Evolutionary conservation across 306 rosid species (phyloP).

Genomic region (Ziziphus jujuba): DNA sequence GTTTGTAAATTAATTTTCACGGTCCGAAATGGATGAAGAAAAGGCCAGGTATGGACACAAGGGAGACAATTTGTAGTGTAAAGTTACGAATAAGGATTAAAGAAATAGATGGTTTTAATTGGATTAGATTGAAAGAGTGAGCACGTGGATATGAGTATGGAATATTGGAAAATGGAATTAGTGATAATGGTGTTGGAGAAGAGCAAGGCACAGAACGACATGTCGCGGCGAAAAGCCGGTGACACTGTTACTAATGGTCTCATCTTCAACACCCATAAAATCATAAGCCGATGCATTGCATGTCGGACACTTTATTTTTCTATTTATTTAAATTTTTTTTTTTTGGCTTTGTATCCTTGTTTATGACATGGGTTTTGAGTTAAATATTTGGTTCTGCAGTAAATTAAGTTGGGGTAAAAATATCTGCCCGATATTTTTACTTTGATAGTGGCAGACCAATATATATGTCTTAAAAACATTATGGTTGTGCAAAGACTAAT

Average conservation of each 20-base stretch:
- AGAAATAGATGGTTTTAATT: not conserved
- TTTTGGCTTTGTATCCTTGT: not conserved
- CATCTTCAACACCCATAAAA: slow-evolving; percentile 26
- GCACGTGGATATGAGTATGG: slow-evolving; percentile 1
- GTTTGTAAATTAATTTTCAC: too few relatives aligned
- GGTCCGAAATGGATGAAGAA: too few relatives aligned
- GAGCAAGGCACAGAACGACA: slow-evolving; percentile 34
- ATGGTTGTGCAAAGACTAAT: too few relatives aligned
- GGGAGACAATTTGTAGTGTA: too few relatives aligned
- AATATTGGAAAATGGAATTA: not conserved
- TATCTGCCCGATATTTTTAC: not conserved
- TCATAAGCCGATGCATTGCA: slow-evolving; percentile 30
- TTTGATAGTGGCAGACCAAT: slow-evolving; percentile 12
- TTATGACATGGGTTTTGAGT: not conserved
- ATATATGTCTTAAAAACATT: not conserved
- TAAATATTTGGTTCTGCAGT: not conserved
- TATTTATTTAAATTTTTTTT: not conserved
- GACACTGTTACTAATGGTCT: slow-evolving; percentile 33
- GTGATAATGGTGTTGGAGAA: slow-evolving; percentile 45
- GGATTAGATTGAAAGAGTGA: not conserved
- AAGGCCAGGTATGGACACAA: too few relatives aligned
- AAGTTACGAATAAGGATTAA: too few relatives aligned
- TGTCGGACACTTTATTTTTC: slow-evolving; percentile 39
- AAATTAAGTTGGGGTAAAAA: not conserved
- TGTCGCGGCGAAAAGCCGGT: slow-evolving; percentile 46